Evolutionary conservation across 768 basidiomycete species (phyloP), one percentile per base, ranked within the genome.

Genomic region (Lentinula sp.): DNA sequence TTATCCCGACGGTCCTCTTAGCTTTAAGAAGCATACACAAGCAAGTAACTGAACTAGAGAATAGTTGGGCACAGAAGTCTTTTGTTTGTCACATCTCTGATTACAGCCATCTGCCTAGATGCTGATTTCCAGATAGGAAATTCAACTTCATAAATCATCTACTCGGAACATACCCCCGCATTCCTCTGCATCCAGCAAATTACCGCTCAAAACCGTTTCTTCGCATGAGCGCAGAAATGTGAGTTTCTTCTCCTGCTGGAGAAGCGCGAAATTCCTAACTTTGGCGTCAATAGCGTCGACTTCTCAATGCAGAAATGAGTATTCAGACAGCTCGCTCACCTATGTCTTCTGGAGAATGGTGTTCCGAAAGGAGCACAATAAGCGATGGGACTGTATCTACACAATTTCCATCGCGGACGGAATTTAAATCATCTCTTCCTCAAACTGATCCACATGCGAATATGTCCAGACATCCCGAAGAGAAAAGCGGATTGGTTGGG

Each of bases 41-140:
- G 28, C 52, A 43, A 45, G 39, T 28, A 13, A 15, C 23, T 4
- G n/a, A 28, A 18, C 13, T 60, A 3, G 59, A 60, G 32, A 32
- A 16, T 28, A n/a, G 36, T 8, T 60, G 59, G 59, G 59, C 50
- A 20, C 50, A 50, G 18, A 41, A 60, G 23, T 60, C 59, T 32
- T 52, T 60, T 43, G 55, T 56, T 28, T 28, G 55, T 41, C 28
- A 13, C 10, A 15, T 37, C 18, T 15, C 6, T 28, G 6, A 16
- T 54, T 15, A 35, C 37, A 16, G 20, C 36, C n/a, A 23, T 55
- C n/a, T 28, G n/a, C 10, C 20, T 13, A 13, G 15, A 42, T 41
- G 16, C 28, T 56, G 15, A 56, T 23, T 18, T 4, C 13, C 28
- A 28, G 5, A 16, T 18, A 41, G 53, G n/a, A 20, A 12, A 37